phyloP scores from a whole-genome alignment of 1,284 basidiomycete species.

The Anthracocystis setariae region DNA sequence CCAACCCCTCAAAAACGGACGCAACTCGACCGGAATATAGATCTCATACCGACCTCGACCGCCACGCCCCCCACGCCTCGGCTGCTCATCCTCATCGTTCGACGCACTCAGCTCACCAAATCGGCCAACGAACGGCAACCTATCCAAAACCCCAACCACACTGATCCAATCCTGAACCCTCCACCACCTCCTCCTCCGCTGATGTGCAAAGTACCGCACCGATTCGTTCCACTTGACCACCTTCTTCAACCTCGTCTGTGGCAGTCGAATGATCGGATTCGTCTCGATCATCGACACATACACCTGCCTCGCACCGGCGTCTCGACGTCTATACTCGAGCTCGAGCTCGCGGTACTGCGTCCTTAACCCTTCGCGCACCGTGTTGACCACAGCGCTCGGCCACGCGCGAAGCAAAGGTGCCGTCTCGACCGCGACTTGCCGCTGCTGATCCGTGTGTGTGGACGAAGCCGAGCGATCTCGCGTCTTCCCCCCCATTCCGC shows the following conservation, averaged over 20 bases:
- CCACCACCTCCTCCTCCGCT: conserved; percentile 16
- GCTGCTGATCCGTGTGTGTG: conserved; percentile 4
- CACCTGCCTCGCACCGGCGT: conserved; percentile 13
- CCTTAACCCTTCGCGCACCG: conserved; percentile 26
- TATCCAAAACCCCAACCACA: conserved; percentile 1
- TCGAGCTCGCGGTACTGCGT: conserved; percentile 31
- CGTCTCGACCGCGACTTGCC: background rate
- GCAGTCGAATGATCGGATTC: conserved; percentile 18
- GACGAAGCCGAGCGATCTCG: conserved; percentile 24
- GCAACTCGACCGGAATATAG: conserved; percentile 21
- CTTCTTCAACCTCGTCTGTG: conserved; percentile 35
- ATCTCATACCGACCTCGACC: conserved; percentile 22
- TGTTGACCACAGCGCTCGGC: conserved; percentile 33
- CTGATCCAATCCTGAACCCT: conserved; percentile 6
- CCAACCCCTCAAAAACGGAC: conserved; percentile 31
- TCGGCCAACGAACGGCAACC: conserved; percentile 24
- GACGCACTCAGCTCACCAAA: conserved; percentile 14
- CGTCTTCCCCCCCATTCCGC: conserved; percentile 19
- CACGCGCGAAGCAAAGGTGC: conserved; percentile 20
- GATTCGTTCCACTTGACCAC: conserved; percentile 48
- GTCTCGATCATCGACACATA: conserved; percentile 40
- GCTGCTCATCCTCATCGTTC: background rate
- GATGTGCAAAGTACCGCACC: conserved; percentile 27
- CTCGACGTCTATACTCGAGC: conserved; percentile 25
- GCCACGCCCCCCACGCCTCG: background rate